These are phyloP conservation scores for Raphanus raphanistrum DNA, from an alignment of 345 rosid species.

Conservation along the genomic window DNA sequence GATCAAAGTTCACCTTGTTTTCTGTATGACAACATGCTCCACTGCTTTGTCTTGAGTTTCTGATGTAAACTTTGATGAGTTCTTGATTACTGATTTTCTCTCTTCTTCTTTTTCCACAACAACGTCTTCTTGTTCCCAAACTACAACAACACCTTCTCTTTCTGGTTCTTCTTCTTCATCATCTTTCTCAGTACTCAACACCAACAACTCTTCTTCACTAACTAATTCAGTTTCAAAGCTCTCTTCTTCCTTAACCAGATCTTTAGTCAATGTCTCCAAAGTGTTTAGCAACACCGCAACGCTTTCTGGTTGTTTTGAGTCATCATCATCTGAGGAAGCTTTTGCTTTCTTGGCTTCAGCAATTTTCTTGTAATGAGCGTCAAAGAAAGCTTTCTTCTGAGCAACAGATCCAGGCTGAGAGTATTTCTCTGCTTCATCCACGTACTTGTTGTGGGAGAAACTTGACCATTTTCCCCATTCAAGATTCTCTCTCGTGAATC, in stretches of 20 bases:
- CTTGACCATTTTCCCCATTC: conserved; percentile 95
- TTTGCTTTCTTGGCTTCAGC: conserved; percentile 61
- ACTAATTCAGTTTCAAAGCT: not conserved
- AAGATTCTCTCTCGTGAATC: conserved; percentile 73
- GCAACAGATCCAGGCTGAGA: conserved; percentile 85
- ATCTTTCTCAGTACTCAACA: conserved; percentile 11
- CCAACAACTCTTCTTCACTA: conserved; percentile 12
- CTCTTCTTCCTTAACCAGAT: conserved; percentile 26
- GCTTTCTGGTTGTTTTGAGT: conserved; percentile 13
- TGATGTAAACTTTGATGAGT: not conserved
- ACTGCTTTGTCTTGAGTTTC: conserved; percentile 5
- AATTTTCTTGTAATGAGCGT: conserved; percentile 69
- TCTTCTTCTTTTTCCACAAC: conserved; percentile 13
- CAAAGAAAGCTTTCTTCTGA: conserved; percentile 80
- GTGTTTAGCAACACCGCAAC: conserved; percentile 27
- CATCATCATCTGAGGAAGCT: conserved; percentile 26
- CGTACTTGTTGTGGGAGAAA: conserved; percentile 69
- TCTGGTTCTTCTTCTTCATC: not conserved
- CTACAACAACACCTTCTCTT: conserved; percentile 4
- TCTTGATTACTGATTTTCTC: not conserved
- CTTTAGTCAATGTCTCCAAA: conserved; percentile 33
- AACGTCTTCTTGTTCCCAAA: too few relatives aligned
- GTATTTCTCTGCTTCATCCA: conserved; percentile 72
- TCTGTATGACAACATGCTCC: conserved; percentile 15
- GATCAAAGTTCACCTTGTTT: conserved; percentile 25